Evolutionary conservation across 495 filamentous ascomycete species (phyloP), one percentile per base, ranked within the genome.

Genomic region (Neurospora sp.): DNA sequence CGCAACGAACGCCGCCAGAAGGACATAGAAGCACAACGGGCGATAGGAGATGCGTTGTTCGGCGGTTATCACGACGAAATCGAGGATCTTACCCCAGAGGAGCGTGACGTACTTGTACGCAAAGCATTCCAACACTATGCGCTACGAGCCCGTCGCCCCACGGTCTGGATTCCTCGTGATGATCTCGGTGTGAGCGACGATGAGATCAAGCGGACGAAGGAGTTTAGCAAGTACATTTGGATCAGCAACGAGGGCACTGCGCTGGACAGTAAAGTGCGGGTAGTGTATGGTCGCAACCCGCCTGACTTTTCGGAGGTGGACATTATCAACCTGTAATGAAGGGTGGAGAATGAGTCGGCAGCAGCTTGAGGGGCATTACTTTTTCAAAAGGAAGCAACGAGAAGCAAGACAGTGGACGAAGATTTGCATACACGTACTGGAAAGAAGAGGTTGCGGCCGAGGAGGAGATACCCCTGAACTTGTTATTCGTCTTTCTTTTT

Each of bases 151-250:
- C 90, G 92, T 71, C 85, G 94, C 39, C 96, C 96, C 0, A 92
- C 92, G 13, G 89, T 98, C 66, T 98, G 96, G 96, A 94, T 99
- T 66, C 96, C 96, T 10, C 88, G 93, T 43, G 96, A 99, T 79
- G 92, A 96, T 76, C 79, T 98, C 4, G 96, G 96, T 2, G 88
- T 99, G 39, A 92, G 91, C 73, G 94, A 97, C 77, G 96, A 99
- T 76, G 96, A 98, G 81, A 89, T 99, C 24, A 86, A 83, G 77
- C 84, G 93, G 62, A 97, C 94, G 19, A 85, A 89, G 73, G 86
- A 88, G 74, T 93, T 93, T 77, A 93, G 90, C 74, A 87, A 90
- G 76, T 89, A 93, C 77, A 90, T 99, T 71, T 98, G 95, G 93
- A 92, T 98, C 78, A 94, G 91, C 77, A 99, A 98, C 82, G 91